Conservation (phyloP, 805 yeast genomes). For the Grigorovia humatica region DNA sequence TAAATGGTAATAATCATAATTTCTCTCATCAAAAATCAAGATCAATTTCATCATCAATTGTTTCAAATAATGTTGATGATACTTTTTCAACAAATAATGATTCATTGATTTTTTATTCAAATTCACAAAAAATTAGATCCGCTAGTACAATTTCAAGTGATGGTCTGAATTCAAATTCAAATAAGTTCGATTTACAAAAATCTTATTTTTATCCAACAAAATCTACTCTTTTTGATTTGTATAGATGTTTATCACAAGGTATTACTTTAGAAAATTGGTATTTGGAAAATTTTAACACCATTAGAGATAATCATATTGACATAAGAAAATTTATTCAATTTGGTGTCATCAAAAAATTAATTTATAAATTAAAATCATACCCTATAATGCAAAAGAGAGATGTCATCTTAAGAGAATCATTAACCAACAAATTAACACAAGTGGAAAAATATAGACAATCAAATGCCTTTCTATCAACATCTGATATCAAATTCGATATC, state of each 20-base stretch:
- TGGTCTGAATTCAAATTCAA: not conserved
- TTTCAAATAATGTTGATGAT: not conserved
- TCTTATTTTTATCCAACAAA: slow-evolving; percentile 43
- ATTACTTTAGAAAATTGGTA: slow-evolving; percentile 76
- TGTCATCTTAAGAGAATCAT: slow-evolving; percentile 6
- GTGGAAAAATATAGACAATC: slow-evolving; percentile 6
- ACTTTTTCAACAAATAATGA: not conserved
- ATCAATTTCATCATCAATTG: slow-evolving; percentile 5
- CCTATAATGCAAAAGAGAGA: slow-evolving; percentile 41
- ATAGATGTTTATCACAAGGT: slow-evolving; percentile 70
- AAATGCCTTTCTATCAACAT: slow-evolving; percentile 19
- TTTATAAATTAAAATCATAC: slow-evolving; percentile 69
- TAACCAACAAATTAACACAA: slow-evolving; percentile 10
- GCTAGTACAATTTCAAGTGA: slow-evolving; percentile 16
- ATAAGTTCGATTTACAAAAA: not conserved
- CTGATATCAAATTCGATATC: slow-evolving; percentile 25
- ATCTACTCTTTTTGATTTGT: slow-evolving; percentile 59
- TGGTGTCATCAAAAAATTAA: slow-evolving; percentile 73
- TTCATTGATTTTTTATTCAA: slow-evolving; percentile 1
- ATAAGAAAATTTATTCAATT: slow-evolving; percentile 75
- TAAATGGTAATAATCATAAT: not conserved
- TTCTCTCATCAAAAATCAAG: not conserved
- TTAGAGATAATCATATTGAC: slow-evolving; percentile 52
- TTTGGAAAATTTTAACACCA: slow-evolving; percentile 44
- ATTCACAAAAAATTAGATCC: slow-evolving; percentile 5